Percentiles rank a stretch among this genome's conserved stretches.
Evolutionary conservation across 352 stramenopile genomes (phyloP).

Genomic region (Phytopythium montanum): DNA sequence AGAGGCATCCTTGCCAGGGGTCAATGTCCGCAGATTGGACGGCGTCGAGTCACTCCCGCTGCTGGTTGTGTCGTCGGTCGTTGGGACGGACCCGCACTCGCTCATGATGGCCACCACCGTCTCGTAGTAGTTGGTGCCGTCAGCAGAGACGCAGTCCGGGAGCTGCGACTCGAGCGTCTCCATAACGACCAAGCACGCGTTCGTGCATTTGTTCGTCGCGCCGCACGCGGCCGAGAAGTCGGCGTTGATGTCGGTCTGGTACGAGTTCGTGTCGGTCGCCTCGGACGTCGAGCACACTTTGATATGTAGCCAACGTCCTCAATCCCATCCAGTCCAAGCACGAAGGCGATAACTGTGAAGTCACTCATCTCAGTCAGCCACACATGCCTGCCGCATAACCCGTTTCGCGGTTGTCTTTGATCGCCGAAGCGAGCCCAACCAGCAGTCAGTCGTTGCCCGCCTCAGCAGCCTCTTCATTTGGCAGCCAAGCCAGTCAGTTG

Average conservation of each 20-base stretch:
- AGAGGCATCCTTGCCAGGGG: too few species aligned
- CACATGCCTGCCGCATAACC: too few species aligned
- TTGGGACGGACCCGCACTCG: not conserved
- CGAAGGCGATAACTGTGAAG: too few species aligned
- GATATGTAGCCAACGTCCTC: too few species aligned
- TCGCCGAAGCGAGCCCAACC: too few species aligned
- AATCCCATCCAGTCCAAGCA: too few species aligned
- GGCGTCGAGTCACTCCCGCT: not conserved
- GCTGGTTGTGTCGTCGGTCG: not conserved
- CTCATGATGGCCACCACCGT: not conserved
- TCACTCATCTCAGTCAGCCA: too few species aligned
- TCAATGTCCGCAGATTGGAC: not conserved
- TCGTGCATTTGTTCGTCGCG: not conserved
- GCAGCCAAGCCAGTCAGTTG: too few species aligned
- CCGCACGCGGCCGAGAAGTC: not conserved
- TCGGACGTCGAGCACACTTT: not conserved
- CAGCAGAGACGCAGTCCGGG: not conserved
- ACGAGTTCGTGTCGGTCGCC: not conserved
- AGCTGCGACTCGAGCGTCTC: not conserved
- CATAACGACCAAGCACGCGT: not conserved
- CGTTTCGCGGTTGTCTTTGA: too few species aligned
- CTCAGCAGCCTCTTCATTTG: too few species aligned
- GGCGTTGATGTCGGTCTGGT: not conserved
- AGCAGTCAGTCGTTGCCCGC: too few species aligned
- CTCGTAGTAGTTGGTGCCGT: conserved; percentile 7